A percentile compares a stretch with the other conserved stretches of the same genome.
phyloP scores from a whole-genome alignment of 139 green algal genomes.

The Tetraselmis striata region DNA sequence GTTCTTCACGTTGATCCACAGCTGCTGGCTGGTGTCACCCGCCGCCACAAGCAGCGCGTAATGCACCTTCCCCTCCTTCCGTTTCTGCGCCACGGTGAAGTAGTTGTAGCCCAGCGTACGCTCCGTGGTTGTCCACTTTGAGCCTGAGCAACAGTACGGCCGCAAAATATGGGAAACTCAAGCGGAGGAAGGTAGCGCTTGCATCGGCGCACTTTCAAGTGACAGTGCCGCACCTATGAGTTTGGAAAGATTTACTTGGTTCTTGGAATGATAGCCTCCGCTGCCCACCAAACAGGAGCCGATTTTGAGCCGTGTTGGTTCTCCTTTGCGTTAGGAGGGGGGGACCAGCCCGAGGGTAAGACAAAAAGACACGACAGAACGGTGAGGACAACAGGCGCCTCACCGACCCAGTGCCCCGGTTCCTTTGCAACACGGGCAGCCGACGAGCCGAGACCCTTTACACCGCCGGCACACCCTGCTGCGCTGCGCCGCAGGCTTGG shows the following conservation, averaged over 20 bases:
- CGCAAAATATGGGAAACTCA: no score
- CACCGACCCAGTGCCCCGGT: background rate
- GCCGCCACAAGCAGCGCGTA: background rate
- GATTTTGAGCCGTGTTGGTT: no score
- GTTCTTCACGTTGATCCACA: background rate
- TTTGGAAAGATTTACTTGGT: background rate
- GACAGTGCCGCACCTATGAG: background rate
- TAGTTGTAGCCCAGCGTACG: background rate
- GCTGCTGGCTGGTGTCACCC: background rate
- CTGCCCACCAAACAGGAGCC: no score
- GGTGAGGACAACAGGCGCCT: no score
- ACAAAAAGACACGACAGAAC: no score
- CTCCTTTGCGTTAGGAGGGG: no score
- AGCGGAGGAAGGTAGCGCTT: no score
- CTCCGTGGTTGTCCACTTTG: background rate
- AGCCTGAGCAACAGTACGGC: no score
- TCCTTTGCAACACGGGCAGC: background rate
- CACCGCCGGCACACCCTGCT: background rate
- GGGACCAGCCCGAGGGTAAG: no score
- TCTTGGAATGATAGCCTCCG: background rate
- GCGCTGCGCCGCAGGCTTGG: no score
- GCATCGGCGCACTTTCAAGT: no score
- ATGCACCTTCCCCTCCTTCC: background rate
- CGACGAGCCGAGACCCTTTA: background rate
- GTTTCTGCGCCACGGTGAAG: background rate